phyloP scores from a whole-genome alignment of 306 rosid genomes.

The Vigna trinervia region DNA sequence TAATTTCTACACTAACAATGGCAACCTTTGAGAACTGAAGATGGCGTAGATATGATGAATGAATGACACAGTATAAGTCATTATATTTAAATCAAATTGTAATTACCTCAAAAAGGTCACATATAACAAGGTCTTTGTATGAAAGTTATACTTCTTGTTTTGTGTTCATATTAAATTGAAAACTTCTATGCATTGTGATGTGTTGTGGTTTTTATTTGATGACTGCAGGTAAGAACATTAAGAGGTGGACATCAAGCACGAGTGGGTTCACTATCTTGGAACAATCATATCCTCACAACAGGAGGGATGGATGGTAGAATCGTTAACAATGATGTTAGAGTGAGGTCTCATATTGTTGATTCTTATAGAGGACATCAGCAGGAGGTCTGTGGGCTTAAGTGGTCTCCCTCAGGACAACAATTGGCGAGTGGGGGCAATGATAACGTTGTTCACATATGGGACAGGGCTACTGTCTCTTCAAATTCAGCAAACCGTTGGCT shows the following conservation, averaged over 20 bases:
- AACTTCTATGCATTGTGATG: slow-evolving; percentile 8
- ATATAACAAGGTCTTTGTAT: background rate
- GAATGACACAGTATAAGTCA: background rate
- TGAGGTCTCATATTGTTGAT: slow-evolving; percentile 69
- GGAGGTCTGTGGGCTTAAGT: slow-evolving; percentile 82
- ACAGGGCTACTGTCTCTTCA: slow-evolving; percentile 62
- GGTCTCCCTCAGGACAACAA: slow-evolving; percentile 81
- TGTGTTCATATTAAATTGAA: background rate
- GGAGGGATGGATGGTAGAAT: slow-evolving; percentile 82
- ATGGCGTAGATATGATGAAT: too few species aligned
- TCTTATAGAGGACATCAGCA: slow-evolving; percentile 76
- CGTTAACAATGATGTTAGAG: slow-evolving; percentile 74
- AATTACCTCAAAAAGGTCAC: background rate
- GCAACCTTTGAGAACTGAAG: too few species aligned
- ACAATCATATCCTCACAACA: slow-evolving; percentile 74
- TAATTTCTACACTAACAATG: too few species aligned
- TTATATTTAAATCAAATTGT: too few species aligned
- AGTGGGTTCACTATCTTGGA: slow-evolving; percentile 82
- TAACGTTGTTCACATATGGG: slow-evolving; percentile 80
- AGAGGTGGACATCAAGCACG: slow-evolving; percentile 67
- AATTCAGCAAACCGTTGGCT: slow-evolving; percentile 73
- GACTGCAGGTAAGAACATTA: slow-evolving; percentile 64
- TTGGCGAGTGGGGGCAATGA: slow-evolving; percentile 86
- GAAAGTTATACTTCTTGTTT: background rate
- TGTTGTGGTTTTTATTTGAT: slow-evolving; percentile 17